Percentiles rank a stretch among this genome's conserved stretches.
Conservation (phyloP, 108 stramenopile genomes). For the Skeletonema grethae region DNA sequence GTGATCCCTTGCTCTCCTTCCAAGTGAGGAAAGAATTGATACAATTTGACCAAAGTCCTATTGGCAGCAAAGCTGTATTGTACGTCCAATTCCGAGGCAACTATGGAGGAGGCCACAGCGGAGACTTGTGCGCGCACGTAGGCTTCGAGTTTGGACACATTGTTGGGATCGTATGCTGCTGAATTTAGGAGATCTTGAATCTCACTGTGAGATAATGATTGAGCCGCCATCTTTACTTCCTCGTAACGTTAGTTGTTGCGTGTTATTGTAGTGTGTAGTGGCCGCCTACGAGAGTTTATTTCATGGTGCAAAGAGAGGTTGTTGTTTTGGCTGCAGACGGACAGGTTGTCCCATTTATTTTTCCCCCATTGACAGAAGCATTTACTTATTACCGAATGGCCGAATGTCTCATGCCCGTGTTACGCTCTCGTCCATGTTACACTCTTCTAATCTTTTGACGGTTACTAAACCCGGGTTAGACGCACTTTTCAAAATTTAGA, state of each 20-base stretch:
- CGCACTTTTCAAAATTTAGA: no score
- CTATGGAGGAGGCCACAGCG: constrained; percentile 53
- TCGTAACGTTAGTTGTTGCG: background rate
- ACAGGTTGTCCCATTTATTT: background rate
- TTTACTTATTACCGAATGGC: no score
- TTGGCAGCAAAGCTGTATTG: constrained; percentile 81
- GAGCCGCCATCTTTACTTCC: background rate
- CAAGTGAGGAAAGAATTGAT: constrained; percentile 74
- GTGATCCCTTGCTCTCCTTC: constrained; percentile 32
- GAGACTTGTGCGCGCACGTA: constrained; percentile 78
- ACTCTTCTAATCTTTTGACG: no score
- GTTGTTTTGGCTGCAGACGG: background rate
- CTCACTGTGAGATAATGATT: constrained; percentile 33
- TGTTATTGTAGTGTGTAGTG: no score
- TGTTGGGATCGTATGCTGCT: constrained; percentile 59
- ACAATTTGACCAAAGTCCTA: constrained; percentile 73
- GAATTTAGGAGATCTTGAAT: constrained; percentile 44
- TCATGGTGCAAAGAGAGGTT: background rate
- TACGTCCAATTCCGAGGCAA: constrained; percentile 37
- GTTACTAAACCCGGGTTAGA: no score
- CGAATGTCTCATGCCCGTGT: no score
- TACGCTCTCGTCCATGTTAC: no score
- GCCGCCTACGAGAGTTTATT: background rate
- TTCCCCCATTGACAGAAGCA: no score
- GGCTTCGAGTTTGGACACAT: constrained; percentile 63